phyloP scores from a whole-genome alignment of 768 basidiomycete species.

The Mycena leptocephala region DNA sequence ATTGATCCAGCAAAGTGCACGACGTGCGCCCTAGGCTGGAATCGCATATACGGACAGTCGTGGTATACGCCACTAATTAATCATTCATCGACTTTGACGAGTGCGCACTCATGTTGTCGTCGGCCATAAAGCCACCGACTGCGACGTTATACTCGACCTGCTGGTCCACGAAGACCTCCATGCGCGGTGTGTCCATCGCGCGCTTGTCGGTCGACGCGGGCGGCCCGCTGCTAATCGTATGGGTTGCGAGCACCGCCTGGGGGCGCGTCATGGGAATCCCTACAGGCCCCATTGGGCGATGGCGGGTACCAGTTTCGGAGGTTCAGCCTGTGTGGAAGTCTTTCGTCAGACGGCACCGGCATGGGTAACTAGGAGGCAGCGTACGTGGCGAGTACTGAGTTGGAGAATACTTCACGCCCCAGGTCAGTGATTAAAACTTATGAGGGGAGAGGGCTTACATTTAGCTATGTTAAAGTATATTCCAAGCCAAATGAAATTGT shows the following conservation, averaged over 20 bases:
- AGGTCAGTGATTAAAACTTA: background rate
- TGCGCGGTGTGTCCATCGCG: background rate
- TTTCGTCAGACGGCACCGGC: too few species aligned
- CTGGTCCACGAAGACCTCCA: constrained; percentile 32
- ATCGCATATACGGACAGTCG: too few species aligned
- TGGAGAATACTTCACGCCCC: background rate
- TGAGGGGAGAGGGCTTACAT: background rate
- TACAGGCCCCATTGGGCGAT: constrained; percentile 11
- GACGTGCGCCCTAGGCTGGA: too few species aligned
- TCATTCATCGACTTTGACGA: constrained; percentile 2
- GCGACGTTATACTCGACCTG: constrained; percentile 26
- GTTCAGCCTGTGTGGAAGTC: constrained; percentile 23
- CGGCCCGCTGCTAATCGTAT: background rate
- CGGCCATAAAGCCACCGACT: background rate
- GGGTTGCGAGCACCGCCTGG: background rate
- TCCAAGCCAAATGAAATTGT: constrained; percentile 20
- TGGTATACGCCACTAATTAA: too few species aligned
- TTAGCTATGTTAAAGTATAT: constrained; percentile 27
- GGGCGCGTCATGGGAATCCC: constrained; percentile 20
- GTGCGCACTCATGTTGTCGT: background rate
- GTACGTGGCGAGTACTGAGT: constrained; percentile 23
- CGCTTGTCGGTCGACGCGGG: background rate
- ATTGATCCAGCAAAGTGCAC: background rate
- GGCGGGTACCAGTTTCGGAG: constrained; percentile 36
- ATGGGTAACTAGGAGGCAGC: background rate